Conservation (phyloP, 2,329 filamentous ascomycete species). For the Pseudonectria buxi region DNA sequence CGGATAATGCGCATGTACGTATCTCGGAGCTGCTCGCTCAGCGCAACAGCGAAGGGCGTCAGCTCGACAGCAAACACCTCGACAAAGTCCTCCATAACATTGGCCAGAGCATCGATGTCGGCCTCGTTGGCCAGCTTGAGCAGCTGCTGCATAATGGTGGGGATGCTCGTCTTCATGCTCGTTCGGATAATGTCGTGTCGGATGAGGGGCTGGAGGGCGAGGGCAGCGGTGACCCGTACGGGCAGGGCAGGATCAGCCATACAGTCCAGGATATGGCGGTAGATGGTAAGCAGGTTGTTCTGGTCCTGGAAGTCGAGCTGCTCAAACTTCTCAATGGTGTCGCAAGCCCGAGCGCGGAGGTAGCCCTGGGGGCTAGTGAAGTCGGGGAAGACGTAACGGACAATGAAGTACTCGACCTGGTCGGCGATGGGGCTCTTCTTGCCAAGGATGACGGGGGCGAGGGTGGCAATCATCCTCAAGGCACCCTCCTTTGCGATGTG, state of each 20-base stretch:
- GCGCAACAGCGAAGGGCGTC: conserved; percentile 90
- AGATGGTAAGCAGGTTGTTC: conserved; percentile 92
- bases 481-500: conserved; percentile 95
- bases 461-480: conserved; percentile 90
- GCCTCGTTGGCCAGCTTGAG: conserved; percentile 96
- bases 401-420: conserved; percentile 97
- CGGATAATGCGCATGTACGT: conserved; percentile 92
- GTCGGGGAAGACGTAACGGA: conserved; percentile 96
- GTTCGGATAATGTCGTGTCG: conserved; percentile 88
- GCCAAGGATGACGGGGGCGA: conserved; percentile 87
- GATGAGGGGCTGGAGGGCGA: conserved; percentile 92
- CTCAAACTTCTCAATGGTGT: conserved; percentile 97
- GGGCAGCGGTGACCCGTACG: conserved; percentile 86
- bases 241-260: conserved; percentile 94
- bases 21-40: conserved; percentile 92
- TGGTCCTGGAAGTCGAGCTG: conserved; percentile 94
- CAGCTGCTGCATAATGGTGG: conserved; percentile 98
- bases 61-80: conserved; percentile 97
- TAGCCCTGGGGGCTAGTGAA: conserved; percentile 91
- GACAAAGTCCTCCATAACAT: conserved; percentile 99
- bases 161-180: conserved; percentile 96
- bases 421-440: conserved; percentile 98
- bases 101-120: conserved; percentile 92
- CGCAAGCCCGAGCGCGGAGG: conserved; percentile 88
- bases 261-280: conserved; percentile 91